Base-by-base conservation (phyloP, 495 filamentous ascomycete species). In the Aspergillus olivimuriae region DNA sequence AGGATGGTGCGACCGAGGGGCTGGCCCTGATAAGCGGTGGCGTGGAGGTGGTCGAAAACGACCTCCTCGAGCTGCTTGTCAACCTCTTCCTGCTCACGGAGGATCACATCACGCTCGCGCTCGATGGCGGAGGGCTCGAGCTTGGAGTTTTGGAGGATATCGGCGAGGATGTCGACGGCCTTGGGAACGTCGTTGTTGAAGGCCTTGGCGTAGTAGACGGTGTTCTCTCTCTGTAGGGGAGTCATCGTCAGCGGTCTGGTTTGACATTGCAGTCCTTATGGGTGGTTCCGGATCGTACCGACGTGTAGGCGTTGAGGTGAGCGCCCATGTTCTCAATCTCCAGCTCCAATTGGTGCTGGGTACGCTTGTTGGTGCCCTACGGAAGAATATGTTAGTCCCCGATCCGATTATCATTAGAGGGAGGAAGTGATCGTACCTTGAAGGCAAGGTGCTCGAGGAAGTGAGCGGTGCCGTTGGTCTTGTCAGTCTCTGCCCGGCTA, bases 261-360 rank as follows among this genome's bases (percentile, higher is more conserved):
- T 3, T 23, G 12, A 4, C 12, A 43, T 12, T 10, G 18, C 18
- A 23, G 22, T n/a, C 18, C 9, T 19, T 24, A 16, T 32, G 11
- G 26, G 28, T 34, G 3, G 31, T 56, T 59, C 52, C 53, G 56
- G 46, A 55, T 73, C 85, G 51, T 85, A 95, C 91, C 74, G 91
- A 96, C 58, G 92, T 99, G 76, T 99, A 99, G 56, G 92, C 92
- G 68, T 99, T 99, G 48, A 99, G 81, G 74, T 99, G 92, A 50
- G 87, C 92, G 62, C 92, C 92, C 89, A 97, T 95, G 73, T 99
- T 97, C 76, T 99, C 92, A 56, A 99, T 95, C 74, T 99, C 94
- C 37, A 99, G 82, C 75, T 99, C 92, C 66, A 99, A 73, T 69
- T 97, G 92, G 60, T 91, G 83, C 68, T 97, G 94, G 32, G 83